Conservation (phyloP, 148 eudicot species). For the Nepenthes mirabilis region DNA sequence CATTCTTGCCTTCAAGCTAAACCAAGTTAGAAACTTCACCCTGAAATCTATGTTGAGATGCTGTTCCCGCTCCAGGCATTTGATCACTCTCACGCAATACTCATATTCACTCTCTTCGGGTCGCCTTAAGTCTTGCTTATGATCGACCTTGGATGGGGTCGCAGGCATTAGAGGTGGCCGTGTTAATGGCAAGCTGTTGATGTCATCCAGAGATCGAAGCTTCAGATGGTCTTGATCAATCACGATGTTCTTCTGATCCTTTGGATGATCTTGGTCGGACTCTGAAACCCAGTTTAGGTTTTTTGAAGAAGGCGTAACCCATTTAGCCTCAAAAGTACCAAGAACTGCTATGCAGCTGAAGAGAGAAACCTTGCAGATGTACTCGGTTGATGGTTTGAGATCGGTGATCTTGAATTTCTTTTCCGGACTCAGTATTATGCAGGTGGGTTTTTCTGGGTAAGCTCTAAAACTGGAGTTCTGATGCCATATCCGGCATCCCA, state of each 20-base stretch:
- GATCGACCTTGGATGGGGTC: constrained; percentile 38
- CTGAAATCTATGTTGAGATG: constrained; percentile 34
- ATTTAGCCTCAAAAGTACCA: constrained; percentile 38
- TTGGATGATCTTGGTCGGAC: constrained; percentile 12
- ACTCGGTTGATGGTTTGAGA: constrained; percentile 36
- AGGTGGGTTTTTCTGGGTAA: constrained; percentile 37
- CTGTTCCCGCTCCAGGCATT: constrained; percentile 34
- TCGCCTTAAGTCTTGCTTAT: constrained; percentile 13
- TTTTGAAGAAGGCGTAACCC: constrained; percentile 30
- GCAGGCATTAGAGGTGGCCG: constrained; percentile 20
- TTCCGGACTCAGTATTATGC: constrained; percentile 22
- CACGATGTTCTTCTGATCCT: neutral
- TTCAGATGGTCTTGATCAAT: constrained; percentile 9
- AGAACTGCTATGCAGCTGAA: constrained; percentile 25
- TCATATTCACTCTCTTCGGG: constrained; percentile 28
- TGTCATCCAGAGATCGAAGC: constrained; percentile 12
- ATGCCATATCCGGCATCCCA: constrained; percentile 45
- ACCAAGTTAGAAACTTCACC: constrained; percentile 68
- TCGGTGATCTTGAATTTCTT: constrained; percentile 31
- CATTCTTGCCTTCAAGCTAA: constrained; percentile 47
- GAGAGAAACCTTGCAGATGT: constrained; percentile 33
- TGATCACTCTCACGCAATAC: constrained; percentile 37
- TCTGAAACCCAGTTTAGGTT: constrained; percentile 6
- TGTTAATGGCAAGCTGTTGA: constrained; percentile 12
- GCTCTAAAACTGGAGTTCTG: constrained; percentile 18